Evolutionary conservation across 108 stramenopile species (phyloP), one percentile per base, ranked within the genome.

Genomic region (Cyclotella baltica): DNA sequence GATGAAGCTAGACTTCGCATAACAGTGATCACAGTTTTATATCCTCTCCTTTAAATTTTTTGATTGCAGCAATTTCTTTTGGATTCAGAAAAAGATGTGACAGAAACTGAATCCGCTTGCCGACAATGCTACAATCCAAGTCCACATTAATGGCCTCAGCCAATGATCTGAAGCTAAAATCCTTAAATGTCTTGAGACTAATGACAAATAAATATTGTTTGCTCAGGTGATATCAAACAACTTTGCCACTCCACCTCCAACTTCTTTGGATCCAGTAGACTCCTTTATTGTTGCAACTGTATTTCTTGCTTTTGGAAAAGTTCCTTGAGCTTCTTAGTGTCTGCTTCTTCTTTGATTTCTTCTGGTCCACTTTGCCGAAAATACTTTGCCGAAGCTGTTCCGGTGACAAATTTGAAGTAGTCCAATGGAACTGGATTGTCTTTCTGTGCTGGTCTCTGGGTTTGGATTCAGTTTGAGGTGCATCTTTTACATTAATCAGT

Each of bases 201-300:
- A 96, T 96, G 30, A 92, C 93, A 59, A n/a, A n/a, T n/a, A n/a
- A n/a, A 96, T 81, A 65, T 92, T 96, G 71, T 93, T 91, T 2
- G 92, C 89, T 0, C 95, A 84, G 20, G 80, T 92, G 15, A 93
- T 28, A 70, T 94, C 93, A 35, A 96, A 76, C 31, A 96, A 70
- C 78, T 90, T 92, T 18, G 95, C 93, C 86, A 84, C 86, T 25
- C 58, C 85, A 51, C 80, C 84, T 58, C 74, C 83, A 43, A 83
- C 83, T 27, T 71, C 80, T 18, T 62, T 19, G 3, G 67, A 68
- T 11, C 80, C 73, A 19, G 72, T 84, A 25, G 64, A 56, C 22
- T 76, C 75, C 18, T 43, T 62, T 46, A 67, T 77, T 19, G 80
- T 68, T 18, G 72, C 72, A 16, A 55, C 61, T 11, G 25, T 75